A percentile compares a stretch with the other conserved stretches of the same genome.
Conservation (phyloP, 2,329 filamentous ascomycete genomes). For the Fusarium buxicola region DNA sequence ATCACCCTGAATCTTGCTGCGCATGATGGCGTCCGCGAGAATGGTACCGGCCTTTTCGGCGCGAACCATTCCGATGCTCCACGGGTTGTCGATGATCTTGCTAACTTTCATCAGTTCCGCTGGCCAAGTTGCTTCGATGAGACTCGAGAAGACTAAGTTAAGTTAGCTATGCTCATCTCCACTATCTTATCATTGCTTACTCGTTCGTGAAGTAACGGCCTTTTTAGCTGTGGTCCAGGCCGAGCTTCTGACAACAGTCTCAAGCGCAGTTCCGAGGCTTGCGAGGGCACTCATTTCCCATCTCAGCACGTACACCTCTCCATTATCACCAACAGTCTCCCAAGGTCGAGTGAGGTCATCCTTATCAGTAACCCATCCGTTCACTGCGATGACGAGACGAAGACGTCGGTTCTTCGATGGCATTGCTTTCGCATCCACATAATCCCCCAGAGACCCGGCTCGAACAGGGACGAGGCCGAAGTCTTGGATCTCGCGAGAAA, state of each 20-base stretch:
- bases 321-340: slow-evolving; percentile 77
- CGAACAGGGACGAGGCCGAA: slow-evolving; percentile 86
- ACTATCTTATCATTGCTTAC: slow-evolving; percentile 51
- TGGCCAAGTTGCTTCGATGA: slow-evolving; percentile 73
- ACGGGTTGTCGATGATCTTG: slow-evolving; percentile 84
- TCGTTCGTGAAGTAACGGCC: slow-evolving; percentile 59
- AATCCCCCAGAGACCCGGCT: slow-evolving; percentile 54
- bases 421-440: slow-evolving; percentile 63
- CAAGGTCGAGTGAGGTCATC: slow-evolving; percentile 79
- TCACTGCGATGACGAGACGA: slow-evolving; percentile 84
- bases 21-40: slow-evolving; percentile 85
- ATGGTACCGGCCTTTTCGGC: slow-evolving; percentile 78
- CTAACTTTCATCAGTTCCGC: slow-evolving; percentile 72
- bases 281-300: slow-evolving; percentile 85
- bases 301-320: slow-evolving; percentile 83
- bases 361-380: slow-evolving; percentile 81
- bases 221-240: slow-evolving; percentile 80
- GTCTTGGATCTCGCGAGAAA: slow-evolving; percentile 86
- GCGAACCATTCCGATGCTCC: slow-evolving; percentile 79
- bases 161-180: background rate
- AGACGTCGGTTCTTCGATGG: slow-evolving; percentile 73
- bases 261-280: slow-evolving; percentile 82
- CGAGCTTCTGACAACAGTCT: slow-evolving; percentile 79
- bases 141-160: slow-evolving; percentile 61
- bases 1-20: slow-evolving; percentile 81